Base-by-base conservation (phyloP, 176 grass and related monocot species). In the Echinochloa phyllopogon region DNA sequence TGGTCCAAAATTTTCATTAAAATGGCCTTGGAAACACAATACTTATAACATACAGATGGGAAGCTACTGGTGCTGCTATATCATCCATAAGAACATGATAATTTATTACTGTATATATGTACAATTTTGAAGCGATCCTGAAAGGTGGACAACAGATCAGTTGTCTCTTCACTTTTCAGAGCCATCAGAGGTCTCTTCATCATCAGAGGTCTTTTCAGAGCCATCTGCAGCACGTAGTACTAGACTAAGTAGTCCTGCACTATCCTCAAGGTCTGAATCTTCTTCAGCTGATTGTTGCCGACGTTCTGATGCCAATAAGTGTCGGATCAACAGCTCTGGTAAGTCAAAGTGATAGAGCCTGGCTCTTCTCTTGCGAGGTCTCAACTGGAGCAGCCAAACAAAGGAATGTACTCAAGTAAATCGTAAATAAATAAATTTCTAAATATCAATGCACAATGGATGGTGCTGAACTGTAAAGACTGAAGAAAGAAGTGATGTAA, bases 271-370 rank as follows among this genome's bases (percentile, higher is more conserved):
- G 65, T 92, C 79, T 29, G 67, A 72, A 80, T 79, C 83, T 69
- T 88, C 86, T 67, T 65, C 76, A 8, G 69, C 44, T 75, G 55
- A 61, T 62, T 41, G 50, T 21, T 38, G 86, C 82, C 87, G 78
- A 33, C 56, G 82, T 33, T 65, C 76, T 55, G 88, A 83, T 45
- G 27, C 85, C 83, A 95, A 18, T n/a, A 98, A 74, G 1, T 85
- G 91, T 24, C 57, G n/a, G 83, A 98, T 82, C 82, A 98, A 88
- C 23, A 93, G 62, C 57, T 93, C 85, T 17, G 93, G 91, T 37
- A 94, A 52, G 12, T 85, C 52, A 42, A 92, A 77, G 3, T 75
- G 65, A 61, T 75, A 88, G 15, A 93, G 79, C 57, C 85, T 88
- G 67, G 62, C 82, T 85, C 77, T 97, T 87, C 80, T 94, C 83